Conservation (phyloP, 305 asterid species). For the Ajuga reptans region DNA sequence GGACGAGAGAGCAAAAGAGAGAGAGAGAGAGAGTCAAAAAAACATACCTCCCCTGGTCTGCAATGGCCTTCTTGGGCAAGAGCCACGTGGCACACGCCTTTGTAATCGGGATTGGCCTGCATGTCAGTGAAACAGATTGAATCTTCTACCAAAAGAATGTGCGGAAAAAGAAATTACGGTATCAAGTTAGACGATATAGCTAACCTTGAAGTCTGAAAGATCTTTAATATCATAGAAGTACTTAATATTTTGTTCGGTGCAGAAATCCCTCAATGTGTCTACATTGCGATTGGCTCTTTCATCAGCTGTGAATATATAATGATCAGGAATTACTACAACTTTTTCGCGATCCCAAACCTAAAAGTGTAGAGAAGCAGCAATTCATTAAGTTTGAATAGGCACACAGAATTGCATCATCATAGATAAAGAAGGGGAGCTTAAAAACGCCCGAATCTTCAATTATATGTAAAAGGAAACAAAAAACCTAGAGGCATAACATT, state of each 20-base stretch:
- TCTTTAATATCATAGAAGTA: slow-evolving; percentile 90
- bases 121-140: background rate
- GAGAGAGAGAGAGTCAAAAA: background rate
- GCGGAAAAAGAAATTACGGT: background rate
- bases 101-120: slow-evolving; percentile 80
- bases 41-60: slow-evolving; percentile 73
- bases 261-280: slow-evolving; percentile 81
- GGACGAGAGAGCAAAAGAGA: background rate
- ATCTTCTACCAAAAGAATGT: background rate
- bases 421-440: no score
- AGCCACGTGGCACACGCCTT: slow-evolving; percentile 88
- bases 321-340: slow-evolving; percentile 80
- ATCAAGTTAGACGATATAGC: background rate
- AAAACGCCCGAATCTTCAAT: no score
- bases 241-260: slow-evolving; percentile 74
- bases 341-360: slow-evolving; percentile 96
- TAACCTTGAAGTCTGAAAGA: slow-evolving; percentile 74
- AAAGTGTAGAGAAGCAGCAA: slow-evolving; percentile 10
- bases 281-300: slow-evolving; percentile 92
- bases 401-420: background rate
- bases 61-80: slow-evolving; percentile 95
- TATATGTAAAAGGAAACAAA: no score
- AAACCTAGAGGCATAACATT: no score
- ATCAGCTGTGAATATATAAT: slow-evolving; percentile 80
- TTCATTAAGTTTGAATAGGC: background rate